A percentile compares a stretch with the other conserved stretches of the same genome.
These are phyloP conservation scores for Cryphonectria parasitica DNA, from an alignment of 2,329 filamentous ascomycete species.

Conservation along the genomic window DNA sequence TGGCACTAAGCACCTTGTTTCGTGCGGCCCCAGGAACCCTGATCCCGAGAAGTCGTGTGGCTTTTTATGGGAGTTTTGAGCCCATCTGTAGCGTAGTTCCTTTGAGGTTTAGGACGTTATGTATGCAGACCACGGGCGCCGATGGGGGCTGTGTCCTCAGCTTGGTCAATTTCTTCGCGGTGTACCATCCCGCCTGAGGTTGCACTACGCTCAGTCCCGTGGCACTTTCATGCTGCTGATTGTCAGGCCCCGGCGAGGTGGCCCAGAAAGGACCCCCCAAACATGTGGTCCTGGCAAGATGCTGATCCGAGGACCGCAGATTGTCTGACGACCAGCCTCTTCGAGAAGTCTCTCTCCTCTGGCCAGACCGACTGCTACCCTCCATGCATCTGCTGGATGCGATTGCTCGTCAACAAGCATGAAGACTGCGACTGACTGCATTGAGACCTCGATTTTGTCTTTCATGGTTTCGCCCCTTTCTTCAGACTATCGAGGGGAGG, in stretches of 20 bases:
- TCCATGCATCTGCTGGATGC: slow-evolving; percentile 13
- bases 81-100: neutral
- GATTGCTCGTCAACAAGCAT: slow-evolving; percentile 2
- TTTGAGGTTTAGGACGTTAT: neutral
- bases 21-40: slow-evolving; percentile 6
- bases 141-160: slow-evolving; percentile 22
- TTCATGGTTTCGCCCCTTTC: neutral
- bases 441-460: slow-evolving; percentile 14
- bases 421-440: neutral
- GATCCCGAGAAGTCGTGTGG: slow-evolving; percentile 19
- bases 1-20: slow-evolving; percentile 16
- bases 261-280: slow-evolving; percentile 18
- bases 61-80: slow-evolving; percentile 2
- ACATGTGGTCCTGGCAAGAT: slow-evolving; percentile 8
- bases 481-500: neutral
- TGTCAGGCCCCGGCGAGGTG: slow-evolving; percentile 21
- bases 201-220: slow-evolving; percentile 22
- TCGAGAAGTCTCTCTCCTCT: slow-evolving; percentile 2
- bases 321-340: slow-evolving; percentile 13
- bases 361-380: slow-evolving; percentile 20
- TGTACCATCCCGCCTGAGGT: slow-evolving; percentile 22
- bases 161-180: slow-evolving; percentile 3
- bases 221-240: slow-evolving; percentile 25
- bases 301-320: slow-evolving; percentile 2
- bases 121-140: slow-evolving; percentile 1